Conservation (phyloP, 1,284 basidiomycete genomes). For the Fomitiporia mediterranea region DNA sequence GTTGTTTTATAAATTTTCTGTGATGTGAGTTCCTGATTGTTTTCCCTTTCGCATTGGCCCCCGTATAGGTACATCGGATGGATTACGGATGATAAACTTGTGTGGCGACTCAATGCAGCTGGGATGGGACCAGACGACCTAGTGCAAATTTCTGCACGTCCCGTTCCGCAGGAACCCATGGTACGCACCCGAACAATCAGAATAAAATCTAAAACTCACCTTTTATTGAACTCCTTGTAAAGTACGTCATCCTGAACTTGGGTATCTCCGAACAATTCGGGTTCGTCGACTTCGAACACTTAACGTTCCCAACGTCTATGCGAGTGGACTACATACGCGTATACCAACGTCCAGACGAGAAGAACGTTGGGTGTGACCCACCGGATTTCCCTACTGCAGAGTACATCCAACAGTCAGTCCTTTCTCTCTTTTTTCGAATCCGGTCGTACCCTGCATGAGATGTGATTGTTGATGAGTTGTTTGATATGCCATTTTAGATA, state of each 20-base stretch:
- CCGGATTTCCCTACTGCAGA: conserved; percentile 57
- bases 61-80: conserved; percentile 71
- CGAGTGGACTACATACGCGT: conserved; percentile 69
- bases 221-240: conserved; percentile 3
- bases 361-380: conserved; percentile 70
- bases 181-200: conserved; percentile 32
- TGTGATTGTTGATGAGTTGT: not conserved
- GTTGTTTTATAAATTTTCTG: conserved; percentile 28
- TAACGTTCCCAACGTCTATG: conserved; percentile 60
- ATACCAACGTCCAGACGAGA: conserved; percentile 51
- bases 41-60: conserved; percentile 8
- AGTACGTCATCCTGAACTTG: conserved; percentile 49
- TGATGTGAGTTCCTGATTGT: conserved; percentile 18
- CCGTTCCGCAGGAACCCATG: conserved; percentile 71
- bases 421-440: not conserved
- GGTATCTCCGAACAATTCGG: conserved; percentile 56
- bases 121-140: conserved; percentile 57
- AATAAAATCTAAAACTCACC: conserved; percentile 1
- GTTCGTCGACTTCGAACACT: conserved; percentile 47
- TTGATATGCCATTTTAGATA: conserved; percentile 26
- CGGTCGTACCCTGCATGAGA: too few species aligned
- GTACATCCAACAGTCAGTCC: conserved; percentile 51
- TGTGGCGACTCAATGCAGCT: conserved; percentile 63
- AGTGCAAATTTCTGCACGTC: conserved; percentile 55
- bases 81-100: conserved; percentile 50